A percentile compares a stretch with the other conserved stretches of the same genome.
Conservation (phyloP, 306 rosid genomes). For the Albizia julibrissin region DNA sequence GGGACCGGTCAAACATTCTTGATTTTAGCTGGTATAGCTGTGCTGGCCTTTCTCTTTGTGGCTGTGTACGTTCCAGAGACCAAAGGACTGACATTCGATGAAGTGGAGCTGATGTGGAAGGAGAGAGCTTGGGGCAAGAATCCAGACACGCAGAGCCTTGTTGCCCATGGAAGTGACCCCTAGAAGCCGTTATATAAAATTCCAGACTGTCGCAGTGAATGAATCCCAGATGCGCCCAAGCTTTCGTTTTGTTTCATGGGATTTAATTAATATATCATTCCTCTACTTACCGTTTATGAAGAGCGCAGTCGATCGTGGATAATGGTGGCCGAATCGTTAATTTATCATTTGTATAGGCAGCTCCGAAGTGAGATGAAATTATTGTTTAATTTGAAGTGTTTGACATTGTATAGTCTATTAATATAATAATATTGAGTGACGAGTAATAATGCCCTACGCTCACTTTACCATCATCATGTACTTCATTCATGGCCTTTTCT, state of each 20-base stretch:
- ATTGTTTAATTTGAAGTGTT: neutral
- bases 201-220: neutral
- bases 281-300: neutral
- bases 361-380: neutral
- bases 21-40: conserved; percentile 65
- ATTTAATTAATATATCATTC: neutral
- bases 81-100: conserved; percentile 91
- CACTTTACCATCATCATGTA: neutral
- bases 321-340: neutral
- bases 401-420: neutral
- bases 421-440: neutral
- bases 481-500: neutral
- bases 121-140: conserved; percentile 78
- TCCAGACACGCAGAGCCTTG: conserved; percentile 56
- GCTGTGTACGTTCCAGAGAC: conserved; percentile 74
- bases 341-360: neutral
- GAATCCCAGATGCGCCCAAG: neutral
- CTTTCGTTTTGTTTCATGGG: neutral
- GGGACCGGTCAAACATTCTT: conserved; percentile 78
- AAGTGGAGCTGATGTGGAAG: conserved; percentile 88
- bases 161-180: conserved; percentile 52
- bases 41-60: conserved; percentile 72
- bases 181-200: neutral
- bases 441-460: neutral
- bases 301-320: neutral